Base-by-base conservation (phyloP, 352 stramenopile species). In the Peronospora belbahrii region DNA sequence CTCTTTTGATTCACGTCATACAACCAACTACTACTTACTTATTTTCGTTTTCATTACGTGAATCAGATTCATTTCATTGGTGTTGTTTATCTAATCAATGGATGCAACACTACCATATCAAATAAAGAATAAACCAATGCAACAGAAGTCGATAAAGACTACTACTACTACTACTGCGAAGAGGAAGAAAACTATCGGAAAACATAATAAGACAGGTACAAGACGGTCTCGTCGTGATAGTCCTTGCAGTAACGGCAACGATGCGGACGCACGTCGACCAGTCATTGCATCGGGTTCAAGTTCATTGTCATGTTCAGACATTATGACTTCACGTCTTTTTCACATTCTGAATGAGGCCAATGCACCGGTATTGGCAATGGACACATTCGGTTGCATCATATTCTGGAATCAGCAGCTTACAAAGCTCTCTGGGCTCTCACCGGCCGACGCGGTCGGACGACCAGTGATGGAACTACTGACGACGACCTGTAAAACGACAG, bases 331-430 rank as follows among this genome's bases (percentile, higher is more conserved):
- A 6, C 53, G 62, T 11, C 51, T 85, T 19, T 62, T 66, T 19
- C 74, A 68, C 20, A 44, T 83, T 11, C 47, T 87, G 19, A 66
- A 71, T 30, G 62, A 77, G 18, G 74, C 74, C 7, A 74, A 77
- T 24, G 76, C 67, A 20, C 74, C 76, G 0, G 61, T 56, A 18
- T 45, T 88, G 19, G 69, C 61, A 10, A 38, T 85, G 34, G 58
- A 65, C 28, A 34, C 42, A 9, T 51, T 71, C 34, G 71, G 69
- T 3, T 43, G 35, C 47, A 59, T 88, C n/a, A 64, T 71, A 39
- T 62, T 83, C 33, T 88, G 76, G 76, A 88, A 88, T 59, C 38
- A 71, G 11, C 76, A 74, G 49, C 52, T 85, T 25, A 59, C 54
- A 32, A 38, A 65, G 28, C 55, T 80, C 33, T 74, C 68, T 24